These are phyloP conservation scores for Melanogaster broomeanus DNA, from an alignment of 768 basidiomycete species.

Conservation along the genomic window DNA sequence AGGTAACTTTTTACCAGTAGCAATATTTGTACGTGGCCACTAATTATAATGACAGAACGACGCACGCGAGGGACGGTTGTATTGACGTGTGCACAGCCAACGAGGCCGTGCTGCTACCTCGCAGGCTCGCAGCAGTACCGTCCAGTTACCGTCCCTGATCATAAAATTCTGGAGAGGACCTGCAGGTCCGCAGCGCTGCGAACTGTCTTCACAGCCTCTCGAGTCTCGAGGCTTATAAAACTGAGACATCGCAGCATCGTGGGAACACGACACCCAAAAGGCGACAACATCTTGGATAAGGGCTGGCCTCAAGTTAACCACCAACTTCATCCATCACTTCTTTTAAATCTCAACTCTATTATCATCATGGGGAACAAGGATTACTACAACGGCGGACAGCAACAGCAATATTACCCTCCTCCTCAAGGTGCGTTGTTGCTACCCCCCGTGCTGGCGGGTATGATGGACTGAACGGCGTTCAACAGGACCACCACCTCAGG, in stretches of 20 bases:
- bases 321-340: conserved; percentile 10
- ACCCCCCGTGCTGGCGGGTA: neutral
- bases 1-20: no score
- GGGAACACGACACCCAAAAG: neutral
- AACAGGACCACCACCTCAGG: conserved; percentile 61
- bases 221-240: no score
- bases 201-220: no score
- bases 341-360: conserved; percentile 14
- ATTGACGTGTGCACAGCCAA: no score
- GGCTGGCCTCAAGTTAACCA: conserved; percentile 5
- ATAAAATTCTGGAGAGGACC: no score
- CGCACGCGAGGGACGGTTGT: no score
- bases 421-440: conserved; percentile 42
- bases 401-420: conserved; percentile 58
- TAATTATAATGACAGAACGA: no score
- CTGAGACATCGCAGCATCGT: neutral
- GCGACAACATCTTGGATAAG: conserved; percentile 1
- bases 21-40: no score
- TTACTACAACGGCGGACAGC: conserved; percentile 59
- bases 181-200: conserved; percentile 1
- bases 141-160: neutral
- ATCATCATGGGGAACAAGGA: conserved; percentile 70
- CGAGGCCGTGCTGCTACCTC: conserved; percentile 3
- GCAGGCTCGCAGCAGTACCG: neutral
- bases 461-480: conserved; percentile 1